phyloP scores from a whole-genome alignment of 768 basidiomycete genomes.

The Heimioporus sp. region DNA sequence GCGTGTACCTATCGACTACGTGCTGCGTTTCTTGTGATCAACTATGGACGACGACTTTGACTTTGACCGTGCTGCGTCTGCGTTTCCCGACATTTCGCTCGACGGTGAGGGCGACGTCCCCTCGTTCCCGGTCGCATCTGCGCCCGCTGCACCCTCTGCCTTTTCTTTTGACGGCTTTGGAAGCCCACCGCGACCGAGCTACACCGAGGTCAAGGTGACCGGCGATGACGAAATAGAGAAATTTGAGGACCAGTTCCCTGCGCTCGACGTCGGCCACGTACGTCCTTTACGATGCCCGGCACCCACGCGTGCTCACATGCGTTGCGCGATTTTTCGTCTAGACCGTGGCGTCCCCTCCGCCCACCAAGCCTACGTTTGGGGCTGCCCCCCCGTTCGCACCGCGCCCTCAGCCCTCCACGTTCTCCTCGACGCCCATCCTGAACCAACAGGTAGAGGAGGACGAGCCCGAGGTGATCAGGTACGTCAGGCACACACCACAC shows the following conservation, averaged over 20 bases:
- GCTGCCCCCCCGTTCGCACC: slow-evolving; percentile 65
- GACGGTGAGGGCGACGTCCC: slow-evolving; percentile 63
- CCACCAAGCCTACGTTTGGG: slow-evolving; percentile 42
- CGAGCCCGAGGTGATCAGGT: slow-evolving; percentile 88
- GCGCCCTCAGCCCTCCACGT: slow-evolving; percentile 68
- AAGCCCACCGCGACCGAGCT: slow-evolving; percentile 36
- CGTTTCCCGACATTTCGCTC: slow-evolving; percentile 82
- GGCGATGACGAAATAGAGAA: slow-evolving; percentile 83
- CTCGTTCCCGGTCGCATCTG: slow-evolving; percentile 33
- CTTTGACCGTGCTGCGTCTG: slow-evolving; percentile 77
- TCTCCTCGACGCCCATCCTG: slow-evolving; percentile 72
- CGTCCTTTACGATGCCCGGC: slow-evolving; percentile 7
- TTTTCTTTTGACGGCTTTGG: slow-evolving; percentile 74
- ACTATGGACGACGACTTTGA: slow-evolving; percentile 55
- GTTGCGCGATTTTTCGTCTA: slow-evolving; percentile 8
- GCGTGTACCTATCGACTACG: no score
- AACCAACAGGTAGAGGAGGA: slow-evolving; percentile 68
- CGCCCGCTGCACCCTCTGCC: slow-evolving; percentile 34
- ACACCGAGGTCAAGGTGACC: slow-evolving; percentile 71
- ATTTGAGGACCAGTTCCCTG: slow-evolving; percentile 86
- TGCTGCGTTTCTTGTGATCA: neutral
- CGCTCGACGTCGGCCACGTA: slow-evolving; percentile 56
- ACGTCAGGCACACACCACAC: slow-evolving; percentile 11
- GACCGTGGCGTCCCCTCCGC: slow-evolving; percentile 33
- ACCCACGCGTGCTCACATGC: slow-evolving; percentile 2